A percentile compares a stretch with the other conserved stretches of the same genome.
Conservation (phyloP, 2,329 filamentous ascomycete genomes). For the Neocatenulostroma microsporum region DNA sequence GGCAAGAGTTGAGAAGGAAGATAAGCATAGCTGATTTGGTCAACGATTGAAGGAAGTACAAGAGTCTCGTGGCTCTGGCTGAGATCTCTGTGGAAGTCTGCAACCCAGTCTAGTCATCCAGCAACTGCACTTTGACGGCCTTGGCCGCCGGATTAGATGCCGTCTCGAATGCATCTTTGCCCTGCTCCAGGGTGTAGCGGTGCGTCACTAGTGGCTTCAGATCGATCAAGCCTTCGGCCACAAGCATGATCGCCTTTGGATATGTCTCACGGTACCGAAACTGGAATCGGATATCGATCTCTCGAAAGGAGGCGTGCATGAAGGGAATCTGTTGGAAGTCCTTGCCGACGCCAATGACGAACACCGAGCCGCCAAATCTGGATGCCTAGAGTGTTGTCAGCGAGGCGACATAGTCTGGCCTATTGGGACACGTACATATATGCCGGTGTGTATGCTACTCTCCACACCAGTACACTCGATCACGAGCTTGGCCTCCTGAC, state of each 20-base stretch:
- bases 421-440: too few species aligned
- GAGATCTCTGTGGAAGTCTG: too few species aligned
- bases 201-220: constrained; percentile 80
- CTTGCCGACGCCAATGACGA: constrained; percentile 85
- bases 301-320: constrained; percentile 82
- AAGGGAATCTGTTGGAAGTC: constrained; percentile 63
- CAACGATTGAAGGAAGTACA: constrained; percentile 16
- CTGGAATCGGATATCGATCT: constrained; percentile 93
- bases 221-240: constrained; percentile 77
- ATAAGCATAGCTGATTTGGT: constrained; percentile 24
- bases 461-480: constrained; percentile 96
- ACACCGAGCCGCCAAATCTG: constrained; percentile 95
- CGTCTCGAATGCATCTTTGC: constrained; percentile 78
- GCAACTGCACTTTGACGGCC: constrained; percentile 96
- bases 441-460: constrained; percentile 72
- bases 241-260: constrained; percentile 82
- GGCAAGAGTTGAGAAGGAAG: constrained; percentile 22
- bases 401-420: too few species aligned
- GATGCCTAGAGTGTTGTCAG: constrained; percentile 84
- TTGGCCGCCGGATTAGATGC: constrained; percentile 80
- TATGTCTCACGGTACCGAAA: constrained; percentile 96
- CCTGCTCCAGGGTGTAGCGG: constrained; percentile 76
- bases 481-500: constrained; percentile 69
- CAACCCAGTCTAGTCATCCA: too few species aligned
- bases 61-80: too few species aligned